Base-by-base conservation (phyloP, 164 flowering plant genomes). In the Annona squamosa region DNA sequence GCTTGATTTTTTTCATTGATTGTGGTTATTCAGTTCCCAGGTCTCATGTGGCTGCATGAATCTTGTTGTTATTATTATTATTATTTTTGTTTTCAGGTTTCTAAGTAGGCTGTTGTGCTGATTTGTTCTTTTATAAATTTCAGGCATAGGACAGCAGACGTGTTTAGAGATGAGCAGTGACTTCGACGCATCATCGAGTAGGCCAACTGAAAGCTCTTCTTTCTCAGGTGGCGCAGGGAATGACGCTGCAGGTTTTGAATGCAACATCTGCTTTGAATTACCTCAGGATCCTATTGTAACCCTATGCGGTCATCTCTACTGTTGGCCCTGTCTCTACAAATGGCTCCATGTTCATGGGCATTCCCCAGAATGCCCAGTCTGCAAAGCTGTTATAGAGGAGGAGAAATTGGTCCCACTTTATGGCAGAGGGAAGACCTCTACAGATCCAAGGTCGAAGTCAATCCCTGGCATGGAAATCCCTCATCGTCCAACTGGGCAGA, bases 201-300 rank as follows among this genome's bases (percentile, higher is more conserved):
- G 65, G 47, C 70, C 84, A 5, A 72, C 89, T 46, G 85, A 83
- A 81, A 79, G 73, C 72, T 71, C 87, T 46, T 81, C 89, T 69
- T 84, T 72, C 72, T 78, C 84, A 10, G 79, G 77, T 72, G 83
- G 74, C 68, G 79, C 71, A 66, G 65, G 71, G 69, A 82, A 79
- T 71, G 94, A 86, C 68, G 84, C 83, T 3, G 90, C 82, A 2
- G 82, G 82, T 76, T 91, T 91, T 48, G 93, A 89, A 67, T 91
- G 97, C 86, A 89, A 88, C 73, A 89, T 91, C 59, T 91, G 94
- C 75, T 85, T 91, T 26, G 97, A 91, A 17, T 78, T 89, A 64
- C 89, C 97, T 73, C 94, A 91, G 76, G 97, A 89, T 72, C 97
- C 97, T 5, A 82, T 89, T 66, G 87, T 91, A 3, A 91, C 97